Percentiles rank a stretch among this genome's conserved stretches.
phyloP scores from a whole-genome alignment of 805 yeast species.

The Myxozyma neotropica region DNA sequence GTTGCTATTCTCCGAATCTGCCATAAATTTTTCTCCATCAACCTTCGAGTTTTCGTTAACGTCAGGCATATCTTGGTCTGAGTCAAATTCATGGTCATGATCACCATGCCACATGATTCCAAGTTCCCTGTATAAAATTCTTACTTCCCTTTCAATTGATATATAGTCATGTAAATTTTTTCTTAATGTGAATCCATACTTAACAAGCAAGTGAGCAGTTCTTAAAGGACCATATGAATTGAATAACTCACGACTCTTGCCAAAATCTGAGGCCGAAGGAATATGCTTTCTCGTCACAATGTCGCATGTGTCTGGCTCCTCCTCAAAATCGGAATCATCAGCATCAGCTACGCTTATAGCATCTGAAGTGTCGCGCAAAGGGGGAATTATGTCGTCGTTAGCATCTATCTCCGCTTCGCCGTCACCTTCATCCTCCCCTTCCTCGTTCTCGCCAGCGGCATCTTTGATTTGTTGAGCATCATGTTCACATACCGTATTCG shows the following conservation, averaged over 20 bases:
- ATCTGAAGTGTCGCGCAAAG: neutral
- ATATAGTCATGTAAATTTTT: constrained; percentile 51
- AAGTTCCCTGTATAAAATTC: constrained; percentile 6
- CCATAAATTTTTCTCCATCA: neutral
- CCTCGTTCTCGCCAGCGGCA: constrained; percentile 36
- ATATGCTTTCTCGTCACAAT: constrained; percentile 55
- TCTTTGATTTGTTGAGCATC: constrained; percentile 41
- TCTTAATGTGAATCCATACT: constrained; percentile 74
- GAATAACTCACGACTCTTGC: constrained; percentile 60
- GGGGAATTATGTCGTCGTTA: constrained; percentile 28
- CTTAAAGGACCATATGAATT: constrained; percentile 80
- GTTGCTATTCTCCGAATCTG: neutral
- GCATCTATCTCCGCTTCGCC: constrained; percentile 35
- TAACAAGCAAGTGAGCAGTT: constrained; percentile 65
- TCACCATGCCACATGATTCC: constrained; percentile 17
- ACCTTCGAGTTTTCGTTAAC: neutral
- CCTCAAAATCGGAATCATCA: constrained; percentile 5
- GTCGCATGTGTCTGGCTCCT: constrained; percentile 61
- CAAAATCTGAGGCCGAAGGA: constrained; percentile 19
- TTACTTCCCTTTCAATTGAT: constrained; percentile 19
- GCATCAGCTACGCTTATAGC: neutral
- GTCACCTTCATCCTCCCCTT: constrained; percentile 34
- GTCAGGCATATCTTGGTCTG: neutral
- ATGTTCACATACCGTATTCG: constrained; percentile 31
- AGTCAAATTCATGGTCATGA: neutral